Conservation (phyloP, 1,284 basidiomycete genomes). For the Boletus coffeatus region DNA sequence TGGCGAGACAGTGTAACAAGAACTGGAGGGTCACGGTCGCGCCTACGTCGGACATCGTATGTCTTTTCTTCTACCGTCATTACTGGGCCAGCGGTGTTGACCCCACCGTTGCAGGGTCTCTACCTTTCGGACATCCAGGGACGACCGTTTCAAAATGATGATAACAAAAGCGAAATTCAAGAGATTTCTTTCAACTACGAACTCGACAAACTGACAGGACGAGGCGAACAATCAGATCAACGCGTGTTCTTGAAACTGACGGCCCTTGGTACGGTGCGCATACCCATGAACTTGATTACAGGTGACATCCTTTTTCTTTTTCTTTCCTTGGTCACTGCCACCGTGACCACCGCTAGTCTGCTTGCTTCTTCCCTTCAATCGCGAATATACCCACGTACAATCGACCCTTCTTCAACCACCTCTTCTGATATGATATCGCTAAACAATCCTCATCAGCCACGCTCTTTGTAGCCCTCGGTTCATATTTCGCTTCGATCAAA, state of each 20-base stretch:
- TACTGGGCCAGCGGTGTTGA: not conserved
- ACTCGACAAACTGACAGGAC: slow-evolving; percentile 47
- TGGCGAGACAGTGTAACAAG: slow-evolving; percentile 97
- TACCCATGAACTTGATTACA: slow-evolving; percentile 95
- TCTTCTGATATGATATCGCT: slow-evolving; percentile 12
- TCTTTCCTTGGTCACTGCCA: not conserved
- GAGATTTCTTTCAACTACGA: not conserved
- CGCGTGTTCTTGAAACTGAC: slow-evolving; percentile 96
- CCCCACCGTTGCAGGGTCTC: slow-evolving; percentile 55
- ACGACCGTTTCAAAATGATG: slow-evolving; percentile 2
- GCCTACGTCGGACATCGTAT: slow-evolving; percentile 93
- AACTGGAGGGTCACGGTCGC: slow-evolving; percentile 99
- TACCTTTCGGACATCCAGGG: slow-evolving; percentile 91
- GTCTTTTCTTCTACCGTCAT: slow-evolving; percentile 21
- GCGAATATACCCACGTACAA: slow-evolving; percentile 1
- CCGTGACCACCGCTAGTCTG: slow-evolving; percentile 37
- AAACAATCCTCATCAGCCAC: slow-evolving; percentile 11
- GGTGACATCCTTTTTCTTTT: slow-evolving; percentile 37
- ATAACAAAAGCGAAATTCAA: not conserved
- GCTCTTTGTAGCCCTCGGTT: not conserved
- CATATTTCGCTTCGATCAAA: slow-evolving; percentile 16
- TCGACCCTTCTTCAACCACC: slow-evolving; percentile 1
- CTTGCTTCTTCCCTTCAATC: slow-evolving; percentile 26
- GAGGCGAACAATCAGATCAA: slow-evolving; percentile 99
- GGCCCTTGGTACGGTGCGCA: slow-evolving; percentile 94